A percentile compares a stretch with the other conserved stretches of the same genome.
Conservation (phyloP, 169 alveolate species). For the Eimeria zaria region DNA sequence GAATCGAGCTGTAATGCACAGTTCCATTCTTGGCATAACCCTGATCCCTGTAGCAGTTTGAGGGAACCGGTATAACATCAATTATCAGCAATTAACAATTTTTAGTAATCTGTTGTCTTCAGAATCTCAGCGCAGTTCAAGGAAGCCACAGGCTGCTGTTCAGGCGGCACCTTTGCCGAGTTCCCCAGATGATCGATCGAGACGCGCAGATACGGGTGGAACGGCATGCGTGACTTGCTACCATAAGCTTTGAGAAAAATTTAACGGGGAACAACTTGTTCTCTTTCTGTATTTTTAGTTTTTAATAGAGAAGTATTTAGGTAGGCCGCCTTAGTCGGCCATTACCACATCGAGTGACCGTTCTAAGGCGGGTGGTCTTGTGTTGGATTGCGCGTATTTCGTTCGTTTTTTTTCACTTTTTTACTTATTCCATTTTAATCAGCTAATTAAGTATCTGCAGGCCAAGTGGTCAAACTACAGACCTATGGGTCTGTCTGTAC, state of each 20-base stretch:
- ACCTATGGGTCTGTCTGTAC: neutral
- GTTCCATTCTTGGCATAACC: neutral
- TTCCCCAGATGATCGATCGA: neutral
- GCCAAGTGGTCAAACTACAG: neutral
- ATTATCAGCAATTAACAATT: neutral
- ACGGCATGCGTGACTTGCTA: neutral
- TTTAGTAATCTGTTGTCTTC: neutral
- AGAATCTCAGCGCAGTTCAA: neutral
- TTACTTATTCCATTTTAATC: neutral
- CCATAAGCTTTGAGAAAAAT: neutral
- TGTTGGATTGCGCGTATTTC: neutral
- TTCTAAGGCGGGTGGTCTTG: constrained; percentile 2
- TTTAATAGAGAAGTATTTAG: neutral
- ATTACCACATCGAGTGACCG: constrained; percentile 1
- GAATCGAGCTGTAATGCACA: neutral
- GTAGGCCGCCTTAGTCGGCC: neutral
- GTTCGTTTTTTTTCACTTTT: neutral
- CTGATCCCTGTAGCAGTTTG: neutral
- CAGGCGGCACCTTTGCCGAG: neutral
- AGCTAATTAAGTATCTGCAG: neutral
- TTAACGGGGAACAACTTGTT: neutral
- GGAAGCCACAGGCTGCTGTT: neutral
- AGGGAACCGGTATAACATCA: neutral
- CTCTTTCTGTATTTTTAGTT: neutral
- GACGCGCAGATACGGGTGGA: neutral